These are phyloP conservation scores for Cryptococcus amylolentus DNA, from an alignment of 1,284 basidiomycete species.

Conservation along the genomic window DNA sequence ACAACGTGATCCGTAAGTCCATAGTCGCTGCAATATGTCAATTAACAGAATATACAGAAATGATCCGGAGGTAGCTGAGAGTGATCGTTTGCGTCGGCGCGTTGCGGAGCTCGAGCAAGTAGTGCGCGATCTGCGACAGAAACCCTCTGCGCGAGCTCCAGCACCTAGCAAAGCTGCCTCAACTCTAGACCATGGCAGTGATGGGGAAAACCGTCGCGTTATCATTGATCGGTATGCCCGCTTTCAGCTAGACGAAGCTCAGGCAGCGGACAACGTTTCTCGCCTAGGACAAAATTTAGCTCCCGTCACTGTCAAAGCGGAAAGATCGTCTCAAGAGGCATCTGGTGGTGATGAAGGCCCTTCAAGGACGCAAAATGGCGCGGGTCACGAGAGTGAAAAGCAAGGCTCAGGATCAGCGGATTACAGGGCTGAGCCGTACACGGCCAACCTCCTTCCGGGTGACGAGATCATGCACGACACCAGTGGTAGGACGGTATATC, in stretches of 20 bases:
- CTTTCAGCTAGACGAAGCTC: conserved; percentile 46
- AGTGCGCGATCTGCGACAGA: conserved; percentile 62
- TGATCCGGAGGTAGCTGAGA: conserved; percentile 76
- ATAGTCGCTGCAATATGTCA: neutral
- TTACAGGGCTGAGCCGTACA: conserved; percentile 35
- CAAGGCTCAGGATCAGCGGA: conserved; percentile 4
- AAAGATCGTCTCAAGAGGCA: neutral
- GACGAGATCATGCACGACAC: conserved; percentile 43
- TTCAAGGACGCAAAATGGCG: neutral
- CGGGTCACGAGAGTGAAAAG: too few species aligned
- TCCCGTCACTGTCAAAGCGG: too few species aligned
- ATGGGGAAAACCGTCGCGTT: conserved; percentile 38
- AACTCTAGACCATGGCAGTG: conserved; percentile 7
- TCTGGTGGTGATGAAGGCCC: neutral
- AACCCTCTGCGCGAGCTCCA: conserved; percentile 1
- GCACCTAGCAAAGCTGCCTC: neutral
- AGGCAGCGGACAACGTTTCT: conserved; percentile 24
- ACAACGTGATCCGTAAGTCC: conserved; percentile 66
- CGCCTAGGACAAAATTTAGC: neutral
- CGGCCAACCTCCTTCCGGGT: conserved; percentile 33
- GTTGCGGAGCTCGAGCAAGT: conserved; percentile 86
- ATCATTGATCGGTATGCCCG: conserved; percentile 46
- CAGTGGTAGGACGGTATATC: conserved; percentile 36
- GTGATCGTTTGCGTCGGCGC: conserved; percentile 71
- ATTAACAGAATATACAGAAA: conserved; percentile 55